Evolutionary conservation across 768 basidiomycete genomes (phyloP).

Genomic region (Leucosporidium creatinivorum): DNA sequence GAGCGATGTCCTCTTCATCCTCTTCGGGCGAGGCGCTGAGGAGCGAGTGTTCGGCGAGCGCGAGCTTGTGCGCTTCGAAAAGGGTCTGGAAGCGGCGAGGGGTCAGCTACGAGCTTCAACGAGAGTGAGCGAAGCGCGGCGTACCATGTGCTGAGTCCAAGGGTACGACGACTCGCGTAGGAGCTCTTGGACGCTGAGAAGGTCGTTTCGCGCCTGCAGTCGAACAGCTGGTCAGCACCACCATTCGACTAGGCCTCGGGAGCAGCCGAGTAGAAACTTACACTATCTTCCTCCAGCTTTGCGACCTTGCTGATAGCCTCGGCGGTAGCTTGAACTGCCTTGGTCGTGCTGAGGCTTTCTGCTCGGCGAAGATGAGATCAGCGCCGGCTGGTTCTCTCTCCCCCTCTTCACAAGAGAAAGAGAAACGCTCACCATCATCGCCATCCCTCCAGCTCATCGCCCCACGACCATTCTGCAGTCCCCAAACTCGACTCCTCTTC

Average conservation of each 20-base stretch:
- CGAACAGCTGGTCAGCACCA: no score
- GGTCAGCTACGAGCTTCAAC: not conserved
- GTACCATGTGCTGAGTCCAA: not conserved
- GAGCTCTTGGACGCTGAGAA: constrained; percentile 6
- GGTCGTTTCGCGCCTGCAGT: not conserved
- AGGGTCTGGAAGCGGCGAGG: not conserved
- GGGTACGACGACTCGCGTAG: constrained; percentile 18
- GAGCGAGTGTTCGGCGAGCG: not conserved
- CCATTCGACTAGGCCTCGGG: no score
- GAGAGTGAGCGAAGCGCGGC: not conserved
- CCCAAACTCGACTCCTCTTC: constrained; percentile 33
- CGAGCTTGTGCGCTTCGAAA: constrained; percentile 9
- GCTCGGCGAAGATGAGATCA: not conserved
- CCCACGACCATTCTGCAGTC: constrained; percentile 60
- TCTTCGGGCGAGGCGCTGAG: constrained; percentile 1
- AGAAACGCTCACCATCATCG: constrained; percentile 53
- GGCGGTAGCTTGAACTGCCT: constrained; percentile 10
- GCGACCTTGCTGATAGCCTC: constrained; percentile 3
- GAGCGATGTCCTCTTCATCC: constrained; percentile 59
- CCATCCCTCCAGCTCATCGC: constrained; percentile 83
- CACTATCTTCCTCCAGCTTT: not conserved
- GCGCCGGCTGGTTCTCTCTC: not conserved
- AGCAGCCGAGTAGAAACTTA: no score
- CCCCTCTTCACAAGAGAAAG: no score
- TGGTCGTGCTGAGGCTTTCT: constrained; percentile 5